phyloP scores from a whole-genome alignment of 1,139 yeast genomes.

The Taiozyma sp. region DNA sequence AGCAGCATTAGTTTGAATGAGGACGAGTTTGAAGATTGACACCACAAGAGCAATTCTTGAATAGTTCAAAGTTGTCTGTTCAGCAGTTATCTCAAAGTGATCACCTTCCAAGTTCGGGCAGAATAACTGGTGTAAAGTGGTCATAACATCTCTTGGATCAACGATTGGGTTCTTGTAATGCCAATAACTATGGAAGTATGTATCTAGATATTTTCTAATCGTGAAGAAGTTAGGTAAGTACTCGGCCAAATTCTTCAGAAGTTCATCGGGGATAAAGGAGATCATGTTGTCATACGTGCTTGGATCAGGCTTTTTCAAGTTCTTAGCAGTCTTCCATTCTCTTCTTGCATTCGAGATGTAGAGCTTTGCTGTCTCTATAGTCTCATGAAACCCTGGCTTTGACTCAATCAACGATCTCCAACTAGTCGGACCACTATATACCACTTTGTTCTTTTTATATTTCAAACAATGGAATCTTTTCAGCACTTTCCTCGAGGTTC shows the following conservation, averaged over 20 bases:
- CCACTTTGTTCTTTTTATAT: slow-evolving; percentile 10
- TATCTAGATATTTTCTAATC: slow-evolving; percentile 10
- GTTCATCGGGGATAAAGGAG: slow-evolving; percentile 8
- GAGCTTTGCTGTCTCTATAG: slow-evolving; percentile 9
- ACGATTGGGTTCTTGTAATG: slow-evolving; percentile 10
- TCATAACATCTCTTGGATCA: slow-evolving; percentile 7
- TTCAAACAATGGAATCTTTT: slow-evolving; percentile 1
- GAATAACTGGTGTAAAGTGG: slow-evolving; percentile 17
- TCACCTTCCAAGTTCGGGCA: not conserved
- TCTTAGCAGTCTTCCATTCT: slow-evolving; percentile 17
- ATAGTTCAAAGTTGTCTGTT: slow-evolving; percentile 4
- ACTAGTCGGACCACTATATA: slow-evolving; percentile 21
- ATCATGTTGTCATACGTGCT: slow-evolving; percentile 10
- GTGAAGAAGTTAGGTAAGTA: slow-evolving; percentile 17
- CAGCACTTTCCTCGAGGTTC: not conserved
- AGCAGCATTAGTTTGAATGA: slow-evolving; percentile 13
- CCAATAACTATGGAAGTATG: slow-evolving; percentile 15
- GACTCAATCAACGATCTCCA: slow-evolving; percentile 16
- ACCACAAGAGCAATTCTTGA: slow-evolving; percentile 18
- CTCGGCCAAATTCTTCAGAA: slow-evolving; percentile 15
- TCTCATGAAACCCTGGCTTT: slow-evolving; percentile 6
- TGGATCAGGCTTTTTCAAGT: slow-evolving; percentile 9
- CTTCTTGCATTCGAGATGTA: slow-evolving; percentile 17
- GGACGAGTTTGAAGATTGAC: slow-evolving; percentile 12
- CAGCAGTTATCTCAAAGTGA: not conserved